These are phyloP conservation scores for Podaxis carcinomalis DNA, from an alignment of 768 basidiomycete genomes.

Conservation along the genomic window DNA sequence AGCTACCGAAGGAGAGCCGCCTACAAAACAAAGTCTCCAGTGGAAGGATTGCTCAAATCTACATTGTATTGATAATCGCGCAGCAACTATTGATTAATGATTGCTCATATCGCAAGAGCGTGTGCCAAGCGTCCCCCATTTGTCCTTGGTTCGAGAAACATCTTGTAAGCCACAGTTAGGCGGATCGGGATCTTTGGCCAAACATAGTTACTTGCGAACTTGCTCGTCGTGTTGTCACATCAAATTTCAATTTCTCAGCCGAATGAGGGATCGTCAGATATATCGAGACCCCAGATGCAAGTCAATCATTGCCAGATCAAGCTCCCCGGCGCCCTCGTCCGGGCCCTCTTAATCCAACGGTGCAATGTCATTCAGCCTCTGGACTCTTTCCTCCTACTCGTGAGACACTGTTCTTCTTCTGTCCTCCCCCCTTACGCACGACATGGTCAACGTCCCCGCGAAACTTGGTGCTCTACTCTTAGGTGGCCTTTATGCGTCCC, in stretches of 20 bases:
- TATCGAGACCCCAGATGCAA: not conserved
- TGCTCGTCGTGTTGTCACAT: not conserved
- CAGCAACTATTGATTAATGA: not conserved
- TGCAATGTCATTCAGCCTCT: not conserved
- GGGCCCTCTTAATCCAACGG: not conserved
- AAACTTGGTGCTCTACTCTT: slow-evolving; percentile 36
- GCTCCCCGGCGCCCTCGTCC: not conserved
- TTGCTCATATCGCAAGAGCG: not conserved
- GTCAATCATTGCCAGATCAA: not conserved
- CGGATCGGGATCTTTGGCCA: not conserved
- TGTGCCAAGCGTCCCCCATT: not conserved
- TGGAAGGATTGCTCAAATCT: not conserved
- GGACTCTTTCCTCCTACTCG: not conserved
- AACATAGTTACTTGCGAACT: not conserved
- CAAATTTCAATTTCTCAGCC: not conserved
- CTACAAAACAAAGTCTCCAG: not conserved
- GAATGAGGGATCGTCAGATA: not conserved
- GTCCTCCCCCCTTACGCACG: not conserved
- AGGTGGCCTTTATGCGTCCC: slow-evolving; percentile 31
- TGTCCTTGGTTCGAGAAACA: not conserved
- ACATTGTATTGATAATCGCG: not conserved
- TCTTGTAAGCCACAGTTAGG: not conserved
- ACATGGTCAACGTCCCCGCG: slow-evolving; percentile 25
- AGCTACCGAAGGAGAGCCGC: not conserved
- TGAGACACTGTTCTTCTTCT: not conserved